Evolutionary conservation across 73 alveolate species (phyloP).

Genomic region (Loxodes magnus): DNA sequence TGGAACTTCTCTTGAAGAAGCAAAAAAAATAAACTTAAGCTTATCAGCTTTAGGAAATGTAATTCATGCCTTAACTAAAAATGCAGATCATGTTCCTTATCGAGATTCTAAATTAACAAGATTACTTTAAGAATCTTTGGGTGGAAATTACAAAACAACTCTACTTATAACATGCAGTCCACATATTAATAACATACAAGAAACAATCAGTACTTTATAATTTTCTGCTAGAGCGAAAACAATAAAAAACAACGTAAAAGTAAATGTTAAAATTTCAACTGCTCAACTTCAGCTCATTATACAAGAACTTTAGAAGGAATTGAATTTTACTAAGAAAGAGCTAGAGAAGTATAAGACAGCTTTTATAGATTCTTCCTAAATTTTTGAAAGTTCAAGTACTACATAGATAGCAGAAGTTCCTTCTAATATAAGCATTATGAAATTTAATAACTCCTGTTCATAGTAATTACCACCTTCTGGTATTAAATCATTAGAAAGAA

Average conservation of each 20-base stretch:
- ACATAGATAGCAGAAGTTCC: too few species aligned
- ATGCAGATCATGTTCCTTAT: conserved; percentile 58
- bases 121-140: conserved; percentile 3
- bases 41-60: conserved; percentile 71
- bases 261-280: conserved; percentile 42
- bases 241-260: conserved; percentile 53
- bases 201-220: conserved; percentile 70
- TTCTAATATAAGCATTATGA: too few species aligned
- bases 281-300: background rate
- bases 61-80: conserved; percentile 52
- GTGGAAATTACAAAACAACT: conserved; percentile 39
- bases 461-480: too few species aligned
- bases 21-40: conserved; percentile 62
- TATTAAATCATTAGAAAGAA: too few species aligned
- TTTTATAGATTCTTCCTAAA: too few species aligned
- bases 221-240: conserved; percentile 90
- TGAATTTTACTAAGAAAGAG: too few species aligned
- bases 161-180: conserved; percentile 83
- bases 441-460: too few species aligned
- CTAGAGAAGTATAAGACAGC: too few species aligned
- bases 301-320: conserved; percentile 7
- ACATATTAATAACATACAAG: conserved; percentile 72
- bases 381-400: too few species aligned
- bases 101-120: conserved; percentile 46
- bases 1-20: conserved; percentile 57